These are phyloP conservation scores for Coemansia sp. DNA, from an alignment of 192 early-diverging fungal genomes.

Conservation along the genomic window DNA sequence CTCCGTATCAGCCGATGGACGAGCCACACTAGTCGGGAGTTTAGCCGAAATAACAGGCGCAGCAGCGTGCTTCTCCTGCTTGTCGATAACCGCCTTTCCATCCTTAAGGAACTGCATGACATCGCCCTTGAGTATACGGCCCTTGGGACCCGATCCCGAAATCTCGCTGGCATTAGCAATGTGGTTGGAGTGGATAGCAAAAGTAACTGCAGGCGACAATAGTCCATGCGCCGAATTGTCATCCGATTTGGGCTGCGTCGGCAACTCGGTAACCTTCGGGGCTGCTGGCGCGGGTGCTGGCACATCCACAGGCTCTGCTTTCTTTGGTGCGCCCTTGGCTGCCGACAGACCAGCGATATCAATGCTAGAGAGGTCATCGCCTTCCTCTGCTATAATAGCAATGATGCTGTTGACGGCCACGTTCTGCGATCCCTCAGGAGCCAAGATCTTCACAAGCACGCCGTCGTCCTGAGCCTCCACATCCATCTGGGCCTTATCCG, in stretches of 20 bases:
- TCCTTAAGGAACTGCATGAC: constrained; percentile 65
- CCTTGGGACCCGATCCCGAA: constrained; percentile 65
- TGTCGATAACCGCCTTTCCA: constrained; percentile 60
- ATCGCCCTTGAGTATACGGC: constrained; percentile 78
- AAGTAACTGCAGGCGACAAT: constrained; percentile 50
- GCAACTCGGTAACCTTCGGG: constrained; percentile 17
- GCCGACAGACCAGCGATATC: constrained; percentile 61
- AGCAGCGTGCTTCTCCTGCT: constrained; percentile 14
- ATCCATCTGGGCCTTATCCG: constrained; percentile 99
- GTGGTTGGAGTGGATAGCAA: constrained; percentile 53
- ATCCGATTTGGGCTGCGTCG: constrained; percentile 22
- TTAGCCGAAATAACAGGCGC: neutral
- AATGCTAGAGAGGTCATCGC: constrained; percentile 82
- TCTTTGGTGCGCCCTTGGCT: neutral
- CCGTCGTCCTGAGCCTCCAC: constrained; percentile 99
- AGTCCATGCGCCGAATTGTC: constrained; percentile 27
- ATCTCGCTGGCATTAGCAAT: constrained; percentile 55
- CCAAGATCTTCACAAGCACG: constrained; percentile 91
- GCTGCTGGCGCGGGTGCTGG: constrained; percentile 7
- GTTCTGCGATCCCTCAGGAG: constrained; percentile 65
- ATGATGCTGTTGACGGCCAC: constrained; percentile 78
- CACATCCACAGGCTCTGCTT: neutral
- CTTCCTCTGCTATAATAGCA: constrained; percentile 87
- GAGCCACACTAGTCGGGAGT: neutral
- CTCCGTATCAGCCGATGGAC: constrained; percentile 29